Conservation (phyloP, 805 yeast species). For the Yamadazyma ubonensis region DNA sequence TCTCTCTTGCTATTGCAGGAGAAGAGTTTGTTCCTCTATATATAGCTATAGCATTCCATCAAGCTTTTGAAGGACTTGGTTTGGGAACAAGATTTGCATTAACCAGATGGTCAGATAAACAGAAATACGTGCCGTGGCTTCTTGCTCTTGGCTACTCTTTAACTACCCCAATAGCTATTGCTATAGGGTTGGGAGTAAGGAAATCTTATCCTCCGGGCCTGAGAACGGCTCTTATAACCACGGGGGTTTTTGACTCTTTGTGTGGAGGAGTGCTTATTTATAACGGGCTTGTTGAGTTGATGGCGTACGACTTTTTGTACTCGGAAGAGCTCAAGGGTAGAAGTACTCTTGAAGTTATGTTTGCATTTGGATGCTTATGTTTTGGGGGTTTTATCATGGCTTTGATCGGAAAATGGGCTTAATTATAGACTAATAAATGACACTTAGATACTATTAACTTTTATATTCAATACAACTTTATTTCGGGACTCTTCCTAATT, state of each 20-base stretch:
- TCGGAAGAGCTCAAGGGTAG: conserved; percentile 59
- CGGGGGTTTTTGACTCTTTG: conserved; percentile 72
- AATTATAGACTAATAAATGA: conserved; percentile 5
- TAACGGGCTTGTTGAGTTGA: conserved; percentile 72
- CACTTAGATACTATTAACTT: no score
- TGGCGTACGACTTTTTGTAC: conserved; percentile 73
- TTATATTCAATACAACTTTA: no score
- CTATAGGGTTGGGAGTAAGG: conserved; percentile 76
- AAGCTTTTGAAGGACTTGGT: conserved; percentile 83
- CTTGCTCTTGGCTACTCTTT: conserved; percentile 52
- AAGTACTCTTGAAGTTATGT: conserved; percentile 50
- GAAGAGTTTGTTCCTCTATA: conserved; percentile 70
- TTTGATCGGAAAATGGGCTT: conserved; percentile 72
- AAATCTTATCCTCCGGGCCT: conserved; percentile 58
- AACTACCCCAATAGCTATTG: conserved; percentile 73
- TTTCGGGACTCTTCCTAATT: no score
- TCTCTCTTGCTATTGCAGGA: conserved; percentile 74
- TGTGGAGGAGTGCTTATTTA: conserved; percentile 77
- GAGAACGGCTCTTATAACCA: conserved; percentile 57
- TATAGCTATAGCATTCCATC: conserved; percentile 69
- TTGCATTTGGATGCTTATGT: conserved; percentile 56
- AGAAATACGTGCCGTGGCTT: conserved; percentile 55
- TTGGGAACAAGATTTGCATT: conserved; percentile 64
- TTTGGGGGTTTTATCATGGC: conserved; percentile 77
- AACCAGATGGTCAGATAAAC: conserved; percentile 33